phyloP scores from a whole-genome alignment of 257 asterid species.

The Petunia axillaris region DNA sequence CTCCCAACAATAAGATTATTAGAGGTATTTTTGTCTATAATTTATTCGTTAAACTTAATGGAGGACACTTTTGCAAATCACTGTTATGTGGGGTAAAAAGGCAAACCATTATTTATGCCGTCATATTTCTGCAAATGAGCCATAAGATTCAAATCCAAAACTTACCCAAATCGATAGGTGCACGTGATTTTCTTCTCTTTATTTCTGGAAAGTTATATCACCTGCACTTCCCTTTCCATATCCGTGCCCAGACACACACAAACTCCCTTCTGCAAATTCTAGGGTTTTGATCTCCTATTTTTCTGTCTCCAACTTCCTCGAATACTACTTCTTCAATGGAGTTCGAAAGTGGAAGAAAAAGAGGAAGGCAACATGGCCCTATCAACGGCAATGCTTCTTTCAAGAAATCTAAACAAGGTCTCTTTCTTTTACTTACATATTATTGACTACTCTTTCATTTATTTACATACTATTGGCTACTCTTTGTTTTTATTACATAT shows the following conservation, averaged over 20 bases:
- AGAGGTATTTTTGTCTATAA: too few species aligned
- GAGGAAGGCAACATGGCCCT: slow-evolving; percentile 56
- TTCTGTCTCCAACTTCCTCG: not conserved
- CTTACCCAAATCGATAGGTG: not conserved
- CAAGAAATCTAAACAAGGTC: slow-evolving; percentile 70
- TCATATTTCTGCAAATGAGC: too few species aligned
- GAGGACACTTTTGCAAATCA: too few species aligned
- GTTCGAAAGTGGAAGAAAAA: slow-evolving; percentile 57
- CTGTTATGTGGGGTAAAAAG: too few species aligned
- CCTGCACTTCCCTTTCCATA: not conserved
- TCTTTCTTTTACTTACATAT: not conserved
- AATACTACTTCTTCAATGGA: slow-evolving; percentile 43
- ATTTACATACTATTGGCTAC: not conserved
- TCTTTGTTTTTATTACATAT: not conserved
- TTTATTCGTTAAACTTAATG: too few species aligned
- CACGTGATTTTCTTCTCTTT: slow-evolving; percentile 11
- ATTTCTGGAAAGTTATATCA: not conserved
- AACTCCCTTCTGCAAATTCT: not conserved
- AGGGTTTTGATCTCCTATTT: slow-evolving; percentile 4
- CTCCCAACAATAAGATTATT: too few species aligned
- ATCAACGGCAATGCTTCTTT: slow-evolving; percentile 61
- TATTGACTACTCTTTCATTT: not conserved
- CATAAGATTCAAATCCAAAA: not conserved
- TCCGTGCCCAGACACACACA: not conserved
- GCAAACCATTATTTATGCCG: too few species aligned